Evolutionary conservation across 179 eudicot species (phyloP), one percentile per base, ranked within the genome.

Genomic region (Silene vulgaris): DNA sequence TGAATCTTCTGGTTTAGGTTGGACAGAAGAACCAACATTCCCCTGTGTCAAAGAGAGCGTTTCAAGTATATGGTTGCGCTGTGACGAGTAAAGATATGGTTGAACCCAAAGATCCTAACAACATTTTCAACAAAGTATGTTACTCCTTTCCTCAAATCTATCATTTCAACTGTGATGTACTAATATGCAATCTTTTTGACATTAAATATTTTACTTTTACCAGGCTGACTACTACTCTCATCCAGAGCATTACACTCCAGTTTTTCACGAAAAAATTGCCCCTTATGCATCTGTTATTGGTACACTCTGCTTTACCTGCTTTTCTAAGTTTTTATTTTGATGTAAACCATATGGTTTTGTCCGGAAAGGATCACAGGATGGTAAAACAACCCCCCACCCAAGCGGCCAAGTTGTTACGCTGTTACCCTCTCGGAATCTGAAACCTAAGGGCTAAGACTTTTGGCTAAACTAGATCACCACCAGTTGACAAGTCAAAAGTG

Each of bases 251-350:
- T 95, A 92, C 86, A 83, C 64, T 48, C 88, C 97, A 45, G 70
- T 86, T 83, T 95, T 95, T 79, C 95, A 95, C 71, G 91, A 90
- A 82, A 90, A 81, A 69, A 82, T 95, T 64, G 97, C 96, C 61
- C 99, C 97, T n/a, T 92, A 84, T 85, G 88, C 99, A 63, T 95
- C 99, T 84, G 99, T 89, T 74, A 85, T 95, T 80, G 99, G 99
- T 95, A 82, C 37, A 83, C 75, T 71, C 3, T 23, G 71, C 12
- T 16, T 54, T 73, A 52, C 59, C 59, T 14, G 59, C 59, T 13
- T 52, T 14, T 52, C 19, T 52, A 52, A 1, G 9, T 7, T 50
- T 52, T 52, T 0, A 3, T 52, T 40, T 40, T 40, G 48, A 1
- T 8, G 11, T 52, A 14, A 52, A 52, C 59, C 59, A 52, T 13